phyloP scores from a whole-genome alignment of 2,329 filamentous ascomycete genomes.

The Grosmannia huntii region DNA sequence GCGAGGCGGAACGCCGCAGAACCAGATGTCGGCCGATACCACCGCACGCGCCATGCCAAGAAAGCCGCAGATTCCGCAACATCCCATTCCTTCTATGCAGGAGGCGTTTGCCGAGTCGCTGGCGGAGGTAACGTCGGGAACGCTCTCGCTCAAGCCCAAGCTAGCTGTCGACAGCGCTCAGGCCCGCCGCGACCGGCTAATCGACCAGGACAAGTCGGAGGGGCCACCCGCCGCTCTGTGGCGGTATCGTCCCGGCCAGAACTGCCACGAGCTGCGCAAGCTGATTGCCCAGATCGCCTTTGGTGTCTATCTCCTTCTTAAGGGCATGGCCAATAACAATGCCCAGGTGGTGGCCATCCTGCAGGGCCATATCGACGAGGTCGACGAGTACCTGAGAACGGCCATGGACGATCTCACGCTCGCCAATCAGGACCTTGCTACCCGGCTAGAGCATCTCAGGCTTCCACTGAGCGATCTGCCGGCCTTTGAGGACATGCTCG shows the following conservation, averaged over 20 bases:
- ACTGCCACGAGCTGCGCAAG: conserved; percentile 80
- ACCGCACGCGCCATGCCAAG: conserved; percentile 1
- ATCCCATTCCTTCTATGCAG: conserved; percentile 68
- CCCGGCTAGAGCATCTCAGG: conserved; percentile 67
- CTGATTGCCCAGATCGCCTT: conserved; percentile 87
- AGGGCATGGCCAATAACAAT: conserved; percentile 78
- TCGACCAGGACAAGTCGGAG: conserved; percentile 56
- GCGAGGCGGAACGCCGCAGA: neutral
- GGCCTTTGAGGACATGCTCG: conserved; percentile 77
- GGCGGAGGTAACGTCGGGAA: conserved; percentile 49
- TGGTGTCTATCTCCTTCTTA: conserved; percentile 76
- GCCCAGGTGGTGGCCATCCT: conserved; percentile 79
- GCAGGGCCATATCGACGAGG: conserved; percentile 83
- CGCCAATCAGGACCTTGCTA: conserved; percentile 64
- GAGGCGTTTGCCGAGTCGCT: conserved; percentile 74
- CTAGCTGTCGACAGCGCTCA: conserved; percentile 42
- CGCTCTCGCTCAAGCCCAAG: conserved; percentile 35
- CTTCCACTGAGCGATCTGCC: conserved; percentile 71
- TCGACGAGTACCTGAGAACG: conserved; percentile 81
- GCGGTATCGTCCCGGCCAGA: conserved; percentile 62
- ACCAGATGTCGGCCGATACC: neutral
- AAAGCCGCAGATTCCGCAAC: conserved; percentile 26
- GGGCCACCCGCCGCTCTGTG: conserved; percentile 61
- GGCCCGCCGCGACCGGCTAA: conserved; percentile 49
- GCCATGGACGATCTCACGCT: conserved; percentile 74